Conservation (phyloP, 2,329 filamentous ascomycete genomes). For the Ceratocystis lukuohia region DNA sequence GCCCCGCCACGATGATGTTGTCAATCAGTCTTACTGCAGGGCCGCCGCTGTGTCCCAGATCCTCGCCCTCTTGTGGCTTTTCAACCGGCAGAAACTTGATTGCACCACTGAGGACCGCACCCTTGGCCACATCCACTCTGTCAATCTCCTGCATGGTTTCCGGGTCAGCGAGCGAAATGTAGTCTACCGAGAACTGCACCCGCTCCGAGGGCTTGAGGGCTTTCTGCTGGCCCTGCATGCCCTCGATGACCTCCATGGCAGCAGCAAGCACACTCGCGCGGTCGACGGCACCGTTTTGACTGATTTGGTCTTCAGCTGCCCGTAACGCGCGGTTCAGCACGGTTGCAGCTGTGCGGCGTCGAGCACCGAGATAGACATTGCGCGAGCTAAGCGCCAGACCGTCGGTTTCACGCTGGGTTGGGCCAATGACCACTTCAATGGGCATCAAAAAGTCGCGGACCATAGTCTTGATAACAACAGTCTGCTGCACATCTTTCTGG, state of each 20-base stretch:
- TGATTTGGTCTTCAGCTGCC: slow-evolving; percentile 49
- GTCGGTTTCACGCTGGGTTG: slow-evolving; percentile 63
- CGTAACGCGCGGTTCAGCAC: slow-evolving; percentile 57
- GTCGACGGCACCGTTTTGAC: slow-evolving; percentile 33
- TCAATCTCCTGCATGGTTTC: slow-evolving; percentile 69
- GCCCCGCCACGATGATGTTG: slow-evolving; percentile 61
- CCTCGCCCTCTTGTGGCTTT: slow-evolving; percentile 53
- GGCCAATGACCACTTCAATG: slow-evolving; percentile 57
- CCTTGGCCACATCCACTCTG: slow-evolving; percentile 51
- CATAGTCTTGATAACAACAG: slow-evolving; percentile 74
- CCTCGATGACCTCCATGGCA: slow-evolving; percentile 47
- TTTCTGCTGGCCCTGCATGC: slow-evolving; percentile 47
- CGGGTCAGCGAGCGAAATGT: slow-evolving; percentile 80
- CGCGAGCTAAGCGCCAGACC: slow-evolving; percentile 83
- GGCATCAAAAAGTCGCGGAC: slow-evolving; percentile 77
- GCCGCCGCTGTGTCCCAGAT: slow-evolving; percentile 57
- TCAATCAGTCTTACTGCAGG: slow-evolving; percentile 82
- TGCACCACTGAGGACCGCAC: slow-evolving; percentile 79
- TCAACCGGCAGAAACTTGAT: slow-evolving; percentile 80
- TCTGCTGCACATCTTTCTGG: slow-evolving; percentile 96
- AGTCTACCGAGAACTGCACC: slow-evolving; percentile 71
- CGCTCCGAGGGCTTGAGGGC: slow-evolving; percentile 45
- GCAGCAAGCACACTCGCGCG: slow-evolving; percentile 58
- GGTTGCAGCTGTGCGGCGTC: slow-evolving; percentile 57
- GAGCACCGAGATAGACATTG: slow-evolving; percentile 78